Evolutionary conservation across 495 filamentous ascomycete species (phyloP).

Genomic region (Neurospora tetraspora): DNA sequence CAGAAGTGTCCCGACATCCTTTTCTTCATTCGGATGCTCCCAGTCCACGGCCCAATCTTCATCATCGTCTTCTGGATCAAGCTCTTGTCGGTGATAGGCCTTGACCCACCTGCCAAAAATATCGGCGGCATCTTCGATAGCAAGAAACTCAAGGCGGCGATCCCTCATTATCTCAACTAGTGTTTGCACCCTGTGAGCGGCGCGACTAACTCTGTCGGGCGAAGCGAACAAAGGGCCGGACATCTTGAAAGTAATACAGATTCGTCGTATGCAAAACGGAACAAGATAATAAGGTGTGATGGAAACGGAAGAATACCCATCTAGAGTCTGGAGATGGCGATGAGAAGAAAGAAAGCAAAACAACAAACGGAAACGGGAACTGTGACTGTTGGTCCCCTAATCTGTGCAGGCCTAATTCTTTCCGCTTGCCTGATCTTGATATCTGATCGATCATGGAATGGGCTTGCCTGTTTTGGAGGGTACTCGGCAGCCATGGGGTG

Average conservation of each 20-base stretch:
- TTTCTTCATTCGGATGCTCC: not conserved
- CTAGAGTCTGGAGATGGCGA: not conserved
- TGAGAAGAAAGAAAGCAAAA: not conserved
- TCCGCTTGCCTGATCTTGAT: not conserved
- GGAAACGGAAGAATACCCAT: not conserved
- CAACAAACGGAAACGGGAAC: not conserved
- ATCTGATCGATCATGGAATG: not conserved
- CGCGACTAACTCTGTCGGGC: not conserved
- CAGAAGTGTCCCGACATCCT: not conserved
- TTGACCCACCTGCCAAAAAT: not conserved
- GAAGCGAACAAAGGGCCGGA: not conserved
- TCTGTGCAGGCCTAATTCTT: not conserved
- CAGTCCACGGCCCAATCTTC: not conserved
- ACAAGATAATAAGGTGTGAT: not conserved
- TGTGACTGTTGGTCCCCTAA: not conserved
- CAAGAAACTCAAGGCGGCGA: not conserved
- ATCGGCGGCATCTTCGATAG: not conserved
- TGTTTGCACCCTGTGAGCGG: not conserved
- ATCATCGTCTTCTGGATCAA: not conserved
- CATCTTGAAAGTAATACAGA: not conserved
- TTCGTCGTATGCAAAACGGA: not conserved
- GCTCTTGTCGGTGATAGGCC: not conserved
- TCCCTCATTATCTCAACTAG: not conserved
- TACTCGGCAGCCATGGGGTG: not conserved
- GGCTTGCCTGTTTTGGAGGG: not conserved